A percentile compares a stretch with the other conserved stretches of the same genome.
These are phyloP conservation scores for Arthrobotrys iridis DNA, from an alignment of 2,329 filamentous ascomycete genomes.

Conservation along the genomic window DNA sequence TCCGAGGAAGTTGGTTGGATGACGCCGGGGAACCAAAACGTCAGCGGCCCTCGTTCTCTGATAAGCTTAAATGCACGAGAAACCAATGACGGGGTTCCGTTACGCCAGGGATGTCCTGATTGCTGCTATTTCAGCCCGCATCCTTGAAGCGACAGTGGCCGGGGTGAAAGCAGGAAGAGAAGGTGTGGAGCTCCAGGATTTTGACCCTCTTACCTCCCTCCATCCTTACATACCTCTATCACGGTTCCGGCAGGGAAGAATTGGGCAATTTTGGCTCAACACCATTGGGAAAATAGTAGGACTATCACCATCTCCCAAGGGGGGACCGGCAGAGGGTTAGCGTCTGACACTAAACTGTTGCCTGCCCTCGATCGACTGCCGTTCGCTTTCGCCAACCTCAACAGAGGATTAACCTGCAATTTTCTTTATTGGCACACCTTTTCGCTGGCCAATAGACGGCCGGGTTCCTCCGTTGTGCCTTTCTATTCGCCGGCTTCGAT, in stretches of 20 bases:
- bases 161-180: slow-evolving; percentile 28
- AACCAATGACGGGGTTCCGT: slow-evolving; percentile 44
- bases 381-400: slow-evolving; percentile 42
- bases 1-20: slow-evolving; percentile 18
- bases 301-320: slow-evolving; percentile 48
- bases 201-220: slow-evolving; percentile 8
- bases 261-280: slow-evolving; percentile 54
- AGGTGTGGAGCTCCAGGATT: slow-evolving; percentile 52
- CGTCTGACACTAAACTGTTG: neutral
- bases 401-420: slow-evolving; percentile 24
- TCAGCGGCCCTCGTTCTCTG: slow-evolving; percentile 40
- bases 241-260: slow-evolving; percentile 24
- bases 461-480: neutral
- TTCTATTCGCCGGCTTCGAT: slow-evolving; percentile 1
- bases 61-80: slow-evolving; percentile 54
- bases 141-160: slow-evolving; percentile 29
- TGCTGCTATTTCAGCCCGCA: slow-evolving; percentile 32
- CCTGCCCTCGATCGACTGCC: slow-evolving; percentile 38
- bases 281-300: slow-evolving; percentile 47
- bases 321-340: slow-evolving; percentile 11
- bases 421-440: slow-evolving; percentile 44
- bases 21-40: slow-evolving; percentile 27
- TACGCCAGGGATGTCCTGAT: slow-evolving; percentile 40
- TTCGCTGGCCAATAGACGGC: slow-evolving; percentile 34
- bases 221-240: neutral